These are phyloP conservation scores for Gomphus bonarii DNA, from an alignment of 1,284 basidiomycete genomes.

Conservation along the genomic window DNA sequence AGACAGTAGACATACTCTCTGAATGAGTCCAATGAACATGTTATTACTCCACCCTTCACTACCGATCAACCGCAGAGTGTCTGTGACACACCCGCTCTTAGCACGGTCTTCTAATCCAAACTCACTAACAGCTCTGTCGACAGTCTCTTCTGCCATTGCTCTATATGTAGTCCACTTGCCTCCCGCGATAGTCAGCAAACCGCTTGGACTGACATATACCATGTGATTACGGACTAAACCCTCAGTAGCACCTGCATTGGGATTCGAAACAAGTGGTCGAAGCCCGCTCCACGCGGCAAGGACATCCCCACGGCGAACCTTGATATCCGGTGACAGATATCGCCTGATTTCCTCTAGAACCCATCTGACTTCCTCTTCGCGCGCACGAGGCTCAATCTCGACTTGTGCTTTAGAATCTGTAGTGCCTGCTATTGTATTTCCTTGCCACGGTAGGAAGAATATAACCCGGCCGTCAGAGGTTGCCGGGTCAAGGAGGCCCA, in stretches of 20 bases:
- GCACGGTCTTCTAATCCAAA: constrained; percentile 55
- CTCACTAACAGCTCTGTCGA: constrained; percentile 78
- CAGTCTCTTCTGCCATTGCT: constrained; percentile 93
- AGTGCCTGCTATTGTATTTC: constrained; percentile 94
- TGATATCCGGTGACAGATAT: constrained; percentile 89
- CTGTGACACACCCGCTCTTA: constrained; percentile 68
- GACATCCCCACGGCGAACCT: constrained; percentile 94
- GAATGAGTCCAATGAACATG: constrained; percentile 96
- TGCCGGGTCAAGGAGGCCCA: constrained; percentile 92
- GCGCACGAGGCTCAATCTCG: constrained; percentile 71
- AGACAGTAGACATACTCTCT: constrained; percentile 47
- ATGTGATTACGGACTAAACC: constrained; percentile 92
- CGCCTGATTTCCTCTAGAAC: constrained; percentile 86
- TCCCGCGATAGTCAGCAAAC: constrained; percentile 90
- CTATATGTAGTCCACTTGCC: constrained; percentile 99
- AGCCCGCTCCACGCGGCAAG: constrained; percentile 92
- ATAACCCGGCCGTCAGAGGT: constrained; percentile 97
- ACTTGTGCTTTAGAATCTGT: constrained; percentile 83
- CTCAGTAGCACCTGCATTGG: constrained; percentile 64
- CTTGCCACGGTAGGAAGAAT: constrained; percentile 99
- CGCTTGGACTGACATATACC: constrained; percentile 76
- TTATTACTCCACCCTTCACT: constrained; percentile 91
- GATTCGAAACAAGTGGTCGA: constrained; percentile 83
- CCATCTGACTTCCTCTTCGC: constrained; percentile 95
- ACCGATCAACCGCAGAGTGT: constrained; percentile 78